Evolutionary conservation across 2,329 filamentous ascomycete genomes (phyloP).

Genomic region (Knufia petricola): DNA sequence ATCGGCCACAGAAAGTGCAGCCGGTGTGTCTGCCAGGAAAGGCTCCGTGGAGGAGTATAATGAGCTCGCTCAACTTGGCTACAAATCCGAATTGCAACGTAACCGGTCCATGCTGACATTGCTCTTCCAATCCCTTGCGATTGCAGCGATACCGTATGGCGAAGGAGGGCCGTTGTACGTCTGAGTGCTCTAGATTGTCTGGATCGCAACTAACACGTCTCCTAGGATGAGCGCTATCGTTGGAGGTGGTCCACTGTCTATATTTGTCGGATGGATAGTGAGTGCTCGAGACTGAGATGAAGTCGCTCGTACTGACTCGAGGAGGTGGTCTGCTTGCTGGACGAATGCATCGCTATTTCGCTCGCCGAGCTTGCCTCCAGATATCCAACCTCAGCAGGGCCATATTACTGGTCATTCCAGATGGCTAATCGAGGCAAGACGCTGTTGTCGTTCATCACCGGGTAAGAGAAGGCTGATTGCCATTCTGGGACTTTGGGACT

Average conservation of each 20-base stretch:
- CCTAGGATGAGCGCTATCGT: slow-evolving; percentile 33
- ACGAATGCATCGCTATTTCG: slow-evolving; percentile 44
- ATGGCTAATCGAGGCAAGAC: slow-evolving; percentile 36
- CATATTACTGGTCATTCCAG: slow-evolving; percentile 48
- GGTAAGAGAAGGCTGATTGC: slow-evolving; percentile 15
- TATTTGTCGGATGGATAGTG: slow-evolving; percentile 49
- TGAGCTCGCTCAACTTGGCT: slow-evolving; percentile 41
- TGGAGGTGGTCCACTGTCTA: slow-evolving; percentile 42
- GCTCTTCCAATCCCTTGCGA: slow-evolving; percentile 52
- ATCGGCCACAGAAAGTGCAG: background rate
- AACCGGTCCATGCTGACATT: slow-evolving; percentile 53
- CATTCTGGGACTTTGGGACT: too few species aligned
- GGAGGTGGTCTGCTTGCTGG: slow-evolving; percentile 37
- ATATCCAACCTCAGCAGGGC: slow-evolving; percentile 39
- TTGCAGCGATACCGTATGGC: slow-evolving; percentile 43
- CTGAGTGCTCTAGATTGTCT: slow-evolving; percentile 25
- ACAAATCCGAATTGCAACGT: slow-evolving; percentile 47
- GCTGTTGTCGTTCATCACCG: slow-evolving; percentile 43
- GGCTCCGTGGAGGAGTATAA: slow-evolving; percentile 25
- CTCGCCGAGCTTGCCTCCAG: slow-evolving; percentile 43
- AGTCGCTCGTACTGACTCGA: background rate
- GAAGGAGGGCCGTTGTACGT: slow-evolving; percentile 35
- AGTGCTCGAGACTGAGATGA: background rate
- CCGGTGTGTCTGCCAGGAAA: slow-evolving; percentile 23
- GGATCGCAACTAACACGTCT: slow-evolving; percentile 21